Evolutionary conservation across 2,329 filamentous ascomycete genomes (phyloP), one percentile per base, ranked within the genome.

Genomic region (Knufia fluminis): DNA sequence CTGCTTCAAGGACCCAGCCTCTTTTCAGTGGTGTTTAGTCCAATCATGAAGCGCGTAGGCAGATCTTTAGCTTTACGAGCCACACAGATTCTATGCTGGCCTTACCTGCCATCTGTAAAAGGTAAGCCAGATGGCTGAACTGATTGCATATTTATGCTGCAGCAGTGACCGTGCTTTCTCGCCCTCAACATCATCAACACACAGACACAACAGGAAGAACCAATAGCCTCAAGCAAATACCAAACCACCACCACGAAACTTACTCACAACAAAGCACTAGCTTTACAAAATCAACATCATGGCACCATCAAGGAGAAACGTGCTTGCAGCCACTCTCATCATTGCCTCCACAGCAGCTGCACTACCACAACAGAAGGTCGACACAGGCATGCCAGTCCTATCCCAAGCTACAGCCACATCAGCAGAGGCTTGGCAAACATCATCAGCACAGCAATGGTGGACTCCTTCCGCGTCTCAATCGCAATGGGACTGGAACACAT

Each of bases 121-220:
- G 31, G 28, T 36, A 46, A 46, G 22, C 17, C 2, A 3, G 31
- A 46, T 46, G 31, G 43, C 20, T 38, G 43, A 22, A 24, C 10
- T 22, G 33, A 39, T 9, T 16, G 35, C 14, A 28, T 48, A 48
- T 48, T 48, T 40, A 48, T 48, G 33, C 17, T 48, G 45, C 6
- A 24, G 8, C 19, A 33, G n/a, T 14, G 40, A 28, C 40, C 40
- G 20, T 43, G 22, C 71, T 50, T 70, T 70, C 46, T 17, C 10
- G 31, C 20, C 7, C 28, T 49, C 36, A 42, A 17, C 19, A 35
- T 51, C 43, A 44, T n/a, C 46, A 32, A 42, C 23, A n/a, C 23
- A 38, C 28, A 36, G 23, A 38, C 22, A 28, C 19, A 35, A 45
- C 20, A 22, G 14, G 9, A 36, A 46, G 24, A 20, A 39, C 4